phyloP scores from a whole-genome alignment of 2,329 filamentous ascomycete genomes.

The Xylaria digitata region DNA sequence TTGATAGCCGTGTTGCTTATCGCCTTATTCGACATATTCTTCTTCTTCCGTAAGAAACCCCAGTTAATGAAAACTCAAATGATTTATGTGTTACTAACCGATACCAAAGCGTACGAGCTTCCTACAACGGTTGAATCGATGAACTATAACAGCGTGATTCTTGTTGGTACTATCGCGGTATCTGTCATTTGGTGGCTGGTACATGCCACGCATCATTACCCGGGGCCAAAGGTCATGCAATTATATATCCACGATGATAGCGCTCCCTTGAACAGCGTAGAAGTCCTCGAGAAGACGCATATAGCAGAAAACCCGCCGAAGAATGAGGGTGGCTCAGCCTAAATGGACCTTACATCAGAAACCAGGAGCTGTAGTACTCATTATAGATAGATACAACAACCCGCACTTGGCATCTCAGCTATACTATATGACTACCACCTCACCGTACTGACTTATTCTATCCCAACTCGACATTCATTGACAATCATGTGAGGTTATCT shows the following conservation, averaged over 20 bases:
- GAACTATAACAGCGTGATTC: constrained; percentile 67
- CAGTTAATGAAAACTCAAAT: background rate
- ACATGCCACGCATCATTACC: constrained; percentile 60
- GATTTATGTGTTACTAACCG: constrained; percentile 14
- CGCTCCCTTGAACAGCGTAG: constrained; percentile 19
- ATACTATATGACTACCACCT: background rate
- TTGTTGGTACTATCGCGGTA: constrained; percentile 60
- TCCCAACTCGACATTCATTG: background rate
- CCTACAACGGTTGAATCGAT: constrained; percentile 56
- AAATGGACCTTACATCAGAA: background rate
- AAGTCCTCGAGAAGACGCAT: constrained; percentile 28
- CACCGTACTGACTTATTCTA: background rate
- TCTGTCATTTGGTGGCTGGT: constrained; percentile 61
- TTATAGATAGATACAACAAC: background rate
- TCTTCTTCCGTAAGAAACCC: constrained; percentile 65
- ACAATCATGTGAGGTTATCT: background rate
- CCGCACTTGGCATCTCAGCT: background rate
- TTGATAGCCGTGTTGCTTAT: constrained; percentile 63
- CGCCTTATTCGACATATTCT: constrained; percentile 67
- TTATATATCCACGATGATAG: constrained; percentile 56
- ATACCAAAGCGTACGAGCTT: constrained; percentile 53
- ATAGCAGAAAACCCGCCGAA: constrained; percentile 2
- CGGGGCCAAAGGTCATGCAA: constrained; percentile 61
- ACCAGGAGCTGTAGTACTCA: background rate
- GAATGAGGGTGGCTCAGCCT: background rate